Base-by-base conservation (phyloP, 2,329 filamentous ascomycete species). In the Emergomyces africanus region DNA sequence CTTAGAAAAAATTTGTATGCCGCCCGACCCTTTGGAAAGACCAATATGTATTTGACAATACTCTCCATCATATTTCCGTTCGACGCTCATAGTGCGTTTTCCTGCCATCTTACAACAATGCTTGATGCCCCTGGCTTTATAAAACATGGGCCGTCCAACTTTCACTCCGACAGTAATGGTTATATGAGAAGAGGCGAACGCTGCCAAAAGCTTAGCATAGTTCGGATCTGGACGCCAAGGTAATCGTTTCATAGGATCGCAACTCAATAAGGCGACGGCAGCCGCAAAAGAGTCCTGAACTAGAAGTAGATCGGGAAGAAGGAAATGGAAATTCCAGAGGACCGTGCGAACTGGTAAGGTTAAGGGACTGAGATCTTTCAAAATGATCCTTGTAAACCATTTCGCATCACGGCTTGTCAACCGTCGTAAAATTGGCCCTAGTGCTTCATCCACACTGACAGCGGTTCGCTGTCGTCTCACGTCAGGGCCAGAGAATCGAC, bases 1-100 rank as follows among this genome's bases (percentile, higher is more conserved):
- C 69, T 96, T 96, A 10, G 90, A 95, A 69, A 94, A 96, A 35
- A 96, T 92, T 63, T 87, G 85, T 33, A 95, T 83, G 54, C 78
- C 81, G 0, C 79, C 68, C 60, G 68, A 59, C 18, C 74, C 74
- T 55, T 81, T 83, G 9, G 75, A 75, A 6, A 88, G 74, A 67
- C 95, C 84, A 44, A 96, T 76, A 66, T 96, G 90, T 35, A 96
- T 83, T 70, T 96, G 90, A 65, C 89, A 95, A 64, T 94, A 96
- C 71, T 96, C 90, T 14, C 88, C 90, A 66, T 95, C 90, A 62
- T 95, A 83, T 69, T 95, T 95, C 57, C 85, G 79, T 70, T 95
- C 89, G 28, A 90, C 80, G 60, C 86, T 88, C 81, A 91, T 83
- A 14, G 74, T 80, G 18, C 81, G 75, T 0, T 78, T 77, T 4